phyloP scores from a whole-genome alignment of 495 filamentous ascomycete genomes.

The Hyaloscypha hepaticicola region DNA sequence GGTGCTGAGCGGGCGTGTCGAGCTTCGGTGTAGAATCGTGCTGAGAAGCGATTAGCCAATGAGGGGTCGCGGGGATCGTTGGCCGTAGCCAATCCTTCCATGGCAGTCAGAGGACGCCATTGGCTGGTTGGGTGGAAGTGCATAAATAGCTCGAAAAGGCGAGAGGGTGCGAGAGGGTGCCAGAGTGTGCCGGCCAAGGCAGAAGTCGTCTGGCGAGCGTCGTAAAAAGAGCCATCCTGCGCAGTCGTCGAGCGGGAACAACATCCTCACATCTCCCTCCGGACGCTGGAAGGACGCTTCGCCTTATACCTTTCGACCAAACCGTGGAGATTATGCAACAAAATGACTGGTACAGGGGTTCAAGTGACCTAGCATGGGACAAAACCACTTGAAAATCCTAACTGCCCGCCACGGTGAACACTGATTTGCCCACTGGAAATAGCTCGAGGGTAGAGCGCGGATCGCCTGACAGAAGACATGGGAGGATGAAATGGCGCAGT shows the following conservation, averaged over 20 bases:
- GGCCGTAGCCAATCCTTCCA: slow-evolving; percentile 12
- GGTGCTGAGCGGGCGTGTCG: slow-evolving; percentile 11
- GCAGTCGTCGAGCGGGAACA: background rate
- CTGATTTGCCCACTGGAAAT: slow-evolving; percentile 15
- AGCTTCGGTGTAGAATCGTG: slow-evolving; percentile 10
- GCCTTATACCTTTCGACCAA: slow-evolving; percentile 17
- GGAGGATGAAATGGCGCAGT: slow-evolving; percentile 21
- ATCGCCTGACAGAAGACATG: slow-evolving; percentile 26
- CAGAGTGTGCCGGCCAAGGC: slow-evolving; percentile 13
- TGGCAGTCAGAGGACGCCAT: slow-evolving; percentile 11
- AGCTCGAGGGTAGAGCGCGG: slow-evolving; percentile 7
- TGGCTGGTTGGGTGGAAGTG: slow-evolving; percentile 1
- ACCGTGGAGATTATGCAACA: slow-evolving; percentile 25
- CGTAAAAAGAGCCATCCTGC: slow-evolving; percentile 7
- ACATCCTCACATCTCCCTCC: background rate
- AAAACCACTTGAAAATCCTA: slow-evolving; percentile 13
- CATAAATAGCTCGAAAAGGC: background rate
- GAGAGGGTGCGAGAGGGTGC: background rate
- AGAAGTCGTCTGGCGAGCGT: slow-evolving; percentile 6
- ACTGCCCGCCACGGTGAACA: slow-evolving; percentile 13
- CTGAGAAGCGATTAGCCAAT: slow-evolving; percentile 13
- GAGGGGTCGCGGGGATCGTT: slow-evolving; percentile 12
- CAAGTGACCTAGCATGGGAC: slow-evolving; percentile 15
- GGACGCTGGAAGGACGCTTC: slow-evolving; percentile 1
- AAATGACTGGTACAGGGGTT: slow-evolving; percentile 14